phyloP scores from a whole-genome alignment of 768 basidiomycete genomes.

The Agrocybe praecox region DNA sequence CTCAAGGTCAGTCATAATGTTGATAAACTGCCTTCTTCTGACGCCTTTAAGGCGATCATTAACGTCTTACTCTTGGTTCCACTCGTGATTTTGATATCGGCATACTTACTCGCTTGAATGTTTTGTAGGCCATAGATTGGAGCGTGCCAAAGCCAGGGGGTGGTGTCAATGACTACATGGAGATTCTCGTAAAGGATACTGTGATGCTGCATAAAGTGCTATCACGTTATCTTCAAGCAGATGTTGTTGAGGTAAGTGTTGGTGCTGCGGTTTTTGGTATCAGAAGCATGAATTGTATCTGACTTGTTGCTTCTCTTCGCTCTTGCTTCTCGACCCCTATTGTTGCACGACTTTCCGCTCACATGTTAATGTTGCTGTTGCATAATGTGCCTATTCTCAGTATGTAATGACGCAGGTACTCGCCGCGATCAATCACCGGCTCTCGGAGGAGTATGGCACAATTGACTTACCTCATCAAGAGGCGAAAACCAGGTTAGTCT shows the following conservation, averaged over 20 bases:
- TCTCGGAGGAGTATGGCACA: conserved; percentile 83
- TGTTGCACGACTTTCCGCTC: conserved; percentile 1
- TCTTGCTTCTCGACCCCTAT: background rate
- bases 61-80: background rate
- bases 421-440: conserved; percentile 86
- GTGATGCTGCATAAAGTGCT: conserved; percentile 95
- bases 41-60: background rate
- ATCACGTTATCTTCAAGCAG: conserved; percentile 80
- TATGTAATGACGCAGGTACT: conserved; percentile 95
- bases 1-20: conserved; percentile 57
- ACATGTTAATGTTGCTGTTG: background rate
- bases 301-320: conserved; percentile 11
- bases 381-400: conserved; percentile 37
- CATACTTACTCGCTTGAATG: background rate
- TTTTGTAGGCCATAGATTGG: conserved; percentile 76
- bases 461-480: conserved; percentile 83
- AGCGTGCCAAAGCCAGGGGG: conserved; percentile 57
- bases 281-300: conserved; percentile 3
- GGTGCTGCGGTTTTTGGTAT: conserved; percentile 7
- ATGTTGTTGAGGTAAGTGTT: conserved; percentile 77
- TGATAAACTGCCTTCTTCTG: conserved; percentile 2
- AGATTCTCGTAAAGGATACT: conserved; percentile 91
- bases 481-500: conserved; percentile 80
- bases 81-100: background rate
- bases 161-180: conserved; percentile 89